Evolutionary conservation across 805 yeast species (phyloP).

Genomic region (Ogataea polymorpha): DNA sequence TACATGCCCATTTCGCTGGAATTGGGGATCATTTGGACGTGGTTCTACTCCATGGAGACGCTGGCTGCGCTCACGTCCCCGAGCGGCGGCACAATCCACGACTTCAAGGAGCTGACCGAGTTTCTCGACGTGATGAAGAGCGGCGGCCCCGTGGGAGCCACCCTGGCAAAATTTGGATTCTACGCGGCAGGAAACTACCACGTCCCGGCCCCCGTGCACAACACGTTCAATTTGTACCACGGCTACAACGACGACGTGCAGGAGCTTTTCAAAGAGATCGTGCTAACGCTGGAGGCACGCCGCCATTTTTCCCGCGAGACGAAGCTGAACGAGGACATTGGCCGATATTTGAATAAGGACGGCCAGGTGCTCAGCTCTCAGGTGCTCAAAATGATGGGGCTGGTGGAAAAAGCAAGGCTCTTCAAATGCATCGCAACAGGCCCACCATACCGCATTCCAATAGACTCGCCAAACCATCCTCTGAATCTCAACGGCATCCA

Average conservation of each 20-base stretch:
- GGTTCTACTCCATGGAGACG: conserved; percentile 63
- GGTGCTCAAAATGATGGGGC: conserved; percentile 20
- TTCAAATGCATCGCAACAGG: conserved; percentile 28
- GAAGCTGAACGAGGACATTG: conserved; percentile 10
- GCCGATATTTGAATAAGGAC: conserved; percentile 18
- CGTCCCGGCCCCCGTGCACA: conserved; percentile 6
- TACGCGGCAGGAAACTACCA: conserved; percentile 26
- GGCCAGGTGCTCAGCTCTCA: conserved; percentile 23
- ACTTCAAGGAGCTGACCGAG: conserved; percentile 45
- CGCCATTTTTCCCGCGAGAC: conserved; percentile 3
- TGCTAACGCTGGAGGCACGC: conserved; percentile 28
- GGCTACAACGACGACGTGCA: conserved; percentile 36
- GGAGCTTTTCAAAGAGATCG: conserved; percentile 32
- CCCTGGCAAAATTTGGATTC: conserved; percentile 30
- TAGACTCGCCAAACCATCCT: conserved; percentile 31
- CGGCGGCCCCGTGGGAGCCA: conserved; percentile 21
- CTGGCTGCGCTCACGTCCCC: conserved; percentile 58
- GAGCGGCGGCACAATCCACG: conserved; percentile 57
- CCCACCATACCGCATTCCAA: conserved; percentile 31
- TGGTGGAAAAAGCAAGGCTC: conserved; percentile 28
- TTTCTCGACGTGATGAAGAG: conserved; percentile 31
- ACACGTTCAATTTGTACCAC: conserved; percentile 30
- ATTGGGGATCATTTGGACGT: conserved; percentile 39
- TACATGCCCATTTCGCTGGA: conserved; percentile 34
- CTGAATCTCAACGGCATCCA: conserved; percentile 23